Percentiles rank a stretch among this genome's conserved stretches.
phyloP scores from a whole-genome alignment of 139 green algal species.

The Chlamydomonas schloesseri region DNA sequence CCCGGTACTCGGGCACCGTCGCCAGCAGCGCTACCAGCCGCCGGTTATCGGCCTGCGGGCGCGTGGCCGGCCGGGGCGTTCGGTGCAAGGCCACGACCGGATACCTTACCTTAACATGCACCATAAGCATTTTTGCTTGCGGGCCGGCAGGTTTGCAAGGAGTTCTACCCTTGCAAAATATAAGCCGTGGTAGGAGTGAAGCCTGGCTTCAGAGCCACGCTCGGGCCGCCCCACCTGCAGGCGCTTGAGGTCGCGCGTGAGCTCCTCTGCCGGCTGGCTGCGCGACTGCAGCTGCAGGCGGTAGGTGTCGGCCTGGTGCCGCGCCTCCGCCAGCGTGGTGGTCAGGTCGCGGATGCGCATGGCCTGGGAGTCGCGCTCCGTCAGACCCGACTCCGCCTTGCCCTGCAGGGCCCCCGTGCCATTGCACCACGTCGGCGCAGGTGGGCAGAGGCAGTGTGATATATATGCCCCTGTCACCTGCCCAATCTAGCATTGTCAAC shows the following conservation, averaged over 20 bases:
- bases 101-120: too few species aligned
- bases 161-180: too few species aligned
- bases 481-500: too few species aligned
- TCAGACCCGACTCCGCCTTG: not conserved
- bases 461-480: too few species aligned
- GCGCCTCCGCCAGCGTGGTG: constrained; percentile 23
- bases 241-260: constrained; percentile 18
- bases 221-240: constrained; percentile 34
- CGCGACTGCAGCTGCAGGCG: constrained; percentile 16
- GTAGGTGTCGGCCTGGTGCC: constrained; percentile 22
- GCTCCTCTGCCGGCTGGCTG: constrained; percentile 7
- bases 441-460: too few species aligned
- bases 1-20: constrained; percentile 32
- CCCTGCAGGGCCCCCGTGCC: constrained; percentile 6
- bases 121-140: too few species aligned
- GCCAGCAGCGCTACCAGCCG: constrained; percentile 45
- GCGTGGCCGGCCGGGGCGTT: too few species aligned
- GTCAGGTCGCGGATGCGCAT: constrained; percentile 31
- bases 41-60: constrained; percentile 37
- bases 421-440: too few species aligned
- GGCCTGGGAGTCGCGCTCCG: constrained; percentile 9
- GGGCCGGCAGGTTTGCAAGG: too few species aligned
- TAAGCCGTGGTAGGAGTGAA: too few species aligned
- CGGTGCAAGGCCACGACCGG: too few species aligned
- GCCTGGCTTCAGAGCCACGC: too few species aligned